These are phyloP conservation scores for Hypoxylon sp. DNA, from an alignment of 2,329 filamentous ascomycete species.

Conservation along the genomic window DNA sequence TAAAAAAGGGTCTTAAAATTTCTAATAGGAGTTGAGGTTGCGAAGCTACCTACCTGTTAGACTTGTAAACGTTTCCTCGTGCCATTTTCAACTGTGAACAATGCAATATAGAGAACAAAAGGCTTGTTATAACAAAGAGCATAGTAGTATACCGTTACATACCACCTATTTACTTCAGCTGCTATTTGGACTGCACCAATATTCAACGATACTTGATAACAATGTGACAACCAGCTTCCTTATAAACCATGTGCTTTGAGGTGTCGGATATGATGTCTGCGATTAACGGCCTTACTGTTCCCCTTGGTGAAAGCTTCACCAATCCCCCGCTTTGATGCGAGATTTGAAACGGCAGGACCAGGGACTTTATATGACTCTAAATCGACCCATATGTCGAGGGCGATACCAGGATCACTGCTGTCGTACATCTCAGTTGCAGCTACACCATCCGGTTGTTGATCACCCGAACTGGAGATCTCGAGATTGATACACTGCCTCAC, in stretches of 20 bases:
- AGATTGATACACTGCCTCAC: slow-evolving; percentile 48
- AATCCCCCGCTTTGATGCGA: slow-evolving; percentile 19
- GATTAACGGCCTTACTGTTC: not conserved
- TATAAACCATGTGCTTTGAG: slow-evolving; percentile 8
- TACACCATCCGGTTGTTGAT: slow-evolving; percentile 34
- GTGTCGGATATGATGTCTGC: slow-evolving; percentile 27
- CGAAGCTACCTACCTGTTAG: not conserved
- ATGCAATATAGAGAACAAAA: not conserved
- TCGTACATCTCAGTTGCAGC: slow-evolving; percentile 42
- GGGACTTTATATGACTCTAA: slow-evolving; percentile 44
- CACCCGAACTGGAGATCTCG: slow-evolving; percentile 43
- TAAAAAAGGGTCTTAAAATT: not conserved
- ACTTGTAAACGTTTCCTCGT: not conserved
- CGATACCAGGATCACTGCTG: slow-evolving; percentile 40
- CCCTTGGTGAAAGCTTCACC: not conserved
- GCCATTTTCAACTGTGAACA: not conserved
- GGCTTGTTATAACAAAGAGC: not conserved
- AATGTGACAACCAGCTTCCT: not conserved
- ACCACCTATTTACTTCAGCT: too few relatives aligned
- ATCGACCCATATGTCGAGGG: slow-evolving; percentile 42
- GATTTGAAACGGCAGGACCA: slow-evolving; percentile 32
- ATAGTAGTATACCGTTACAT: too few relatives aligned
- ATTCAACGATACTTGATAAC: not conserved
- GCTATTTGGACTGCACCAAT: too few relatives aligned
- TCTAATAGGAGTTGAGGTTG: not conserved